These are phyloP conservation scores for Mycena capillaripes DNA, from an alignment of 768 basidiomycete genomes.

Conservation along the genomic window DNA sequence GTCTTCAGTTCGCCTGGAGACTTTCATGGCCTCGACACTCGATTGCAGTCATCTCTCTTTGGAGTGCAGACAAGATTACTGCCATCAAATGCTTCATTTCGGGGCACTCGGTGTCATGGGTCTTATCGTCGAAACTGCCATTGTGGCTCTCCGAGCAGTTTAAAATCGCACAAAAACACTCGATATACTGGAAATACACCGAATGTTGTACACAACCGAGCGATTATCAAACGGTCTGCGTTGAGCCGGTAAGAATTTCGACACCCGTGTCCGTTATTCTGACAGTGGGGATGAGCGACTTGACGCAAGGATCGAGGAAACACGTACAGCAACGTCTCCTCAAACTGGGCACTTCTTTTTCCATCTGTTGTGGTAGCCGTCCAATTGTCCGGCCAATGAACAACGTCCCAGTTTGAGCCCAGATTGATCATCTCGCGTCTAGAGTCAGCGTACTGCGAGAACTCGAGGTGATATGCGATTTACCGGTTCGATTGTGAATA, in stretches of 20 bases:
- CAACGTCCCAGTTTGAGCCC: slow-evolving; percentile 81
- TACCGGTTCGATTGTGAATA: slow-evolving; percentile 87
- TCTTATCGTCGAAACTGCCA: too few relatives aligned
- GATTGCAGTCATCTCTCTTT: too few relatives aligned
- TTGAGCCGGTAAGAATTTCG: slow-evolving; percentile 81
- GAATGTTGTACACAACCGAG: too few relatives aligned
- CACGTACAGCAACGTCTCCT: slow-evolving; percentile 94
- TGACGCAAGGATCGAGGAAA: background rate
- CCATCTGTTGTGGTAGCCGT: slow-evolving; percentile 95
- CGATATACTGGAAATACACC: too few relatives aligned
- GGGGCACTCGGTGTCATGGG: too few relatives aligned
- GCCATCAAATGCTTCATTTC: too few relatives aligned
- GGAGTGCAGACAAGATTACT: too few relatives aligned
- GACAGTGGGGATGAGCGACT: slow-evolving; percentile 9
- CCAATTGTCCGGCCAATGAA: slow-evolving; percentile 97
- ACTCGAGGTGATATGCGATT: slow-evolving; percentile 33
- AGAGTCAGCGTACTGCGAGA: slow-evolving; percentile 15
- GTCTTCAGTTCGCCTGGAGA: too few relatives aligned
- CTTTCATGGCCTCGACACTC: too few relatives aligned
- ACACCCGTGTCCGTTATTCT: slow-evolving; percentile 94
- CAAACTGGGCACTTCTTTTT: slow-evolving; percentile 94
- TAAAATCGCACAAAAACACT: too few relatives aligned
- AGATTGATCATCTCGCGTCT: slow-evolving; percentile 89
- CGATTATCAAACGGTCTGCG: too few relatives aligned
- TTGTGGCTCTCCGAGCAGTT: too few relatives aligned